A percentile compares a stretch with the other conserved stretches of the same genome.
phyloP scores from a whole-genome alignment of 306 rosid genomes.

The Senna siamea region DNA sequence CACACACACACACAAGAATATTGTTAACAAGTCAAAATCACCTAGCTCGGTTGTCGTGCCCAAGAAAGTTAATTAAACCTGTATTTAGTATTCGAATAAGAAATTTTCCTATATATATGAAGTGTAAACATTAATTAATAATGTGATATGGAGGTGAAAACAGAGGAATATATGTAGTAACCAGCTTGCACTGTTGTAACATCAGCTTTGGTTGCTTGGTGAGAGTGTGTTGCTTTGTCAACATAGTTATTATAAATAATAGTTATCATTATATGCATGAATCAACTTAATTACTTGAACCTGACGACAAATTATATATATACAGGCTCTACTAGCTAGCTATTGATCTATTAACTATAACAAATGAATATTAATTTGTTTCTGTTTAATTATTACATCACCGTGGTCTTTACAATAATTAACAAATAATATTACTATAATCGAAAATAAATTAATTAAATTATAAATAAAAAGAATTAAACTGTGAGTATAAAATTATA shows the following conservation, averaged over 20 bases:
- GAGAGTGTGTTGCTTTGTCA: constrained; percentile 43
- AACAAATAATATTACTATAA: too few species aligned
- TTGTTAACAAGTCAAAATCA: constrained; percentile 44
- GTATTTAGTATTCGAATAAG: not conserved
- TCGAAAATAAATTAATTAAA: too few species aligned
- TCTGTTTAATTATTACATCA: not conserved
- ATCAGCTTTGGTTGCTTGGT: constrained; percentile 43
- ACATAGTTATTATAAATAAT: constrained; percentile 39
- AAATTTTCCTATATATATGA: not conserved
- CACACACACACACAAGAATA: not conserved
- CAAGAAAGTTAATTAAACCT: not conserved
- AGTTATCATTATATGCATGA: constrained; percentile 34
- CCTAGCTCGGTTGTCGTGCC: constrained; percentile 31
- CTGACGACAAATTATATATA: constrained; percentile 5
- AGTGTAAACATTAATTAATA: not conserved
- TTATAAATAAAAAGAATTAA: too few species aligned
- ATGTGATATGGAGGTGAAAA: not conserved
- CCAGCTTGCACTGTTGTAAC: constrained; percentile 28
- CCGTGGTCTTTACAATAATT: too few species aligned
- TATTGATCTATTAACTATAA: too few species aligned
- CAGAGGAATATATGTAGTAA: too few species aligned
- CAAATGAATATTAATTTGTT: not conserved
- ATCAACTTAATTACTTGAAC: constrained; percentile 5
- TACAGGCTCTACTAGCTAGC: not conserved
- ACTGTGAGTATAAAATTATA: too few species aligned